Conservation (phyloP, 2,329 filamentous ascomycete genomes). For the Rutstroemia sydowiana region DNA sequence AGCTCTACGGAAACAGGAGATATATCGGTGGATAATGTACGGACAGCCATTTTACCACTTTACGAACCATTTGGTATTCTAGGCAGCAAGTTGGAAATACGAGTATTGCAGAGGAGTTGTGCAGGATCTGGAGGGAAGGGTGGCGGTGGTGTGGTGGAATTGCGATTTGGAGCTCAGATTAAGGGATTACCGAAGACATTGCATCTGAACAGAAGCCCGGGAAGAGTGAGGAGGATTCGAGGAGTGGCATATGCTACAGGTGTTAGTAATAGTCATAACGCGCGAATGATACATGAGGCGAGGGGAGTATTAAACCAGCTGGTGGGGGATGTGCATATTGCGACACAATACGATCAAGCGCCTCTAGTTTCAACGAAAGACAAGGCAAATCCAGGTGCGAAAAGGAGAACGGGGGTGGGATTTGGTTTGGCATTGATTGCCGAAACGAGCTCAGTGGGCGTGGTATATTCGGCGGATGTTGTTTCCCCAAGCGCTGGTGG, state of each 20-base stretch:
- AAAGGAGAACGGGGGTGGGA: constrained; percentile 71
- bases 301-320: constrained; percentile 81
- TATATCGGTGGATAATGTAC: constrained; percentile 85
- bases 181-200: constrained; percentile 80
- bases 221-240: constrained; percentile 78
- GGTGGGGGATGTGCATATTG: constrained; percentile 84
- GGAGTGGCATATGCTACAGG: constrained; percentile 93
- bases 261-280: constrained; percentile 87
- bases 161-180: constrained; percentile 89
- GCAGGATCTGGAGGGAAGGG: constrained; percentile 66
- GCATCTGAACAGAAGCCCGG: constrained; percentile 74
- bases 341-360: constrained; percentile 66
- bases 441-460: constrained; percentile 74
- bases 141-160: constrained; percentile 86
- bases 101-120: constrained; percentile 74
- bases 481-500: constrained; percentile 69
- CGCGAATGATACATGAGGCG: constrained; percentile 86
- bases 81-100: constrained; percentile 71
- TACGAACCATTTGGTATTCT: constrained; percentile 85
- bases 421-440: constrained; percentile 89
- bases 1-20: constrained; percentile 77
- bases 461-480: constrained; percentile 82
- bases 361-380: constrained; percentile 48
- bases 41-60: constrained; percentile 83
- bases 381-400: constrained; percentile 47